These are phyloP conservation scores for Phytopythium litorale DNA, from an alignment of 352 stramenopile genomes.

Conservation along the genomic window DNA sequence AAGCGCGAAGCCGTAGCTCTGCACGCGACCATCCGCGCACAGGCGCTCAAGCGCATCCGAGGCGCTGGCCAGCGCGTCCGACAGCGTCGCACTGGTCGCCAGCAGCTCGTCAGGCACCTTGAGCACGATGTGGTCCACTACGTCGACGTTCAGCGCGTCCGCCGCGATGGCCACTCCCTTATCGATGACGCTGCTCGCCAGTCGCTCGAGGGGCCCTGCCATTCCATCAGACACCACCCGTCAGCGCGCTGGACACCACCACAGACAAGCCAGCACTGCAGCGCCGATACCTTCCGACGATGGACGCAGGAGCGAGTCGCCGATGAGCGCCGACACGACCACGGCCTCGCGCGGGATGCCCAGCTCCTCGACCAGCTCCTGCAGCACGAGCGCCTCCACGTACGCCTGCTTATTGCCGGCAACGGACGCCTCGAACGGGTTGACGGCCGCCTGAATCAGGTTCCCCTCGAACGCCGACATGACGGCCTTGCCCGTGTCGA, in stretches of 20 bases:
- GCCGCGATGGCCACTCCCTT: constrained; percentile 46
- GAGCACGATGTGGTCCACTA: constrained; percentile 56
- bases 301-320: constrained; percentile 43
- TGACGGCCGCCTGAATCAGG: constrained; percentile 58
- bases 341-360: constrained; percentile 58
- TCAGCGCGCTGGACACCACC: not conserved
- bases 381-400: constrained; percentile 59
- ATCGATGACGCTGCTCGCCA: constrained; percentile 37
- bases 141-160: constrained; percentile 51
- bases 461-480: constrained; percentile 44
- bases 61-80: constrained; percentile 25
- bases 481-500: constrained; percentile 46
- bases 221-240: not conserved
- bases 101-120: constrained; percentile 57
- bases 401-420: constrained; percentile 53
- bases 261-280: not conserved
- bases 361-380: constrained; percentile 59
- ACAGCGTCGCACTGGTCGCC: constrained; percentile 11
- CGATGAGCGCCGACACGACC: constrained; percentile 54
- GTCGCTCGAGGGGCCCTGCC: constrained; percentile 26
- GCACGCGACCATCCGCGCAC: constrained; percentile 36
- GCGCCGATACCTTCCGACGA: constrained; percentile 12
- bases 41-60: constrained; percentile 40
- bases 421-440: constrained; percentile 28
- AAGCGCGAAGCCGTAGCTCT: constrained; percentile 66